A percentile compares a stretch with the other conserved stretches of the same genome.
Conservation (phyloP, 1,284 basidiomycete genomes). For the Gomphus sp. region DNA sequence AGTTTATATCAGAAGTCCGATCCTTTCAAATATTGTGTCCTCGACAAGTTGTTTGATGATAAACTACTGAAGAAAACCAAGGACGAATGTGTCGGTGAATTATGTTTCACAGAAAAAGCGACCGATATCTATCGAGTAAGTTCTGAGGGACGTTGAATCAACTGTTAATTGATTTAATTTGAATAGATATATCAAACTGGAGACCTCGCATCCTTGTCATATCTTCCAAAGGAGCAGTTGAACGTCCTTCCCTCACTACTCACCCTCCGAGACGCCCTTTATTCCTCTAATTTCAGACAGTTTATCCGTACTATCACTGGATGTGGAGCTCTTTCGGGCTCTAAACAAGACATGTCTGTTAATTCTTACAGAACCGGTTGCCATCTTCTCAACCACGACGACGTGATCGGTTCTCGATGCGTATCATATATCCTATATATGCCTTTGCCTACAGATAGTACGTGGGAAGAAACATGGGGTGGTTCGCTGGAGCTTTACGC, state of each 20-base stretch:
- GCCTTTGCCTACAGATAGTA: constrained; percentile 59
- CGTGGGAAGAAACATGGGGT: constrained; percentile 79
- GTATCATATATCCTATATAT: constrained; percentile 98
- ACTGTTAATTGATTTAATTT: not conserved
- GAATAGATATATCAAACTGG: constrained; percentile 91
- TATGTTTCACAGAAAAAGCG: constrained; percentile 94
- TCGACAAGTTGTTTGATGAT: constrained; percentile 81
- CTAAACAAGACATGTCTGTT: constrained; percentile 94
- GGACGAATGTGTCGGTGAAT: constrained; percentile 74
- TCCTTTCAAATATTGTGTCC: constrained; percentile 82
- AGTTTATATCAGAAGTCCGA: constrained; percentile 46
- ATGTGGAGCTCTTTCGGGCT: constrained; percentile 86
- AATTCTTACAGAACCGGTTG: constrained; percentile 88
- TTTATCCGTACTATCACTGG: constrained; percentile 88
- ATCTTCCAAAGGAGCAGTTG: constrained; percentile 69
- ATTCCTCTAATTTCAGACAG: constrained; percentile 76
- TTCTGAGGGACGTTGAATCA: not conserved
- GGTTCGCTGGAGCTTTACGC: constrained; percentile 96
- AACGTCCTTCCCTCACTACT: constrained; percentile 73
- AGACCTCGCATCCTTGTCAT: constrained; percentile 89
- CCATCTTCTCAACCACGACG: constrained; percentile 95
- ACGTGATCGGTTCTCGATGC: constrained; percentile 92
- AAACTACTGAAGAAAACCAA: constrained; percentile 70
- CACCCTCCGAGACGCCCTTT: constrained; percentile 84
- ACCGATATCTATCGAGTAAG: constrained; percentile 97